phyloP scores from a whole-genome alignment of 23 red algal genomes.

The Chondrus crispus region DNA sequence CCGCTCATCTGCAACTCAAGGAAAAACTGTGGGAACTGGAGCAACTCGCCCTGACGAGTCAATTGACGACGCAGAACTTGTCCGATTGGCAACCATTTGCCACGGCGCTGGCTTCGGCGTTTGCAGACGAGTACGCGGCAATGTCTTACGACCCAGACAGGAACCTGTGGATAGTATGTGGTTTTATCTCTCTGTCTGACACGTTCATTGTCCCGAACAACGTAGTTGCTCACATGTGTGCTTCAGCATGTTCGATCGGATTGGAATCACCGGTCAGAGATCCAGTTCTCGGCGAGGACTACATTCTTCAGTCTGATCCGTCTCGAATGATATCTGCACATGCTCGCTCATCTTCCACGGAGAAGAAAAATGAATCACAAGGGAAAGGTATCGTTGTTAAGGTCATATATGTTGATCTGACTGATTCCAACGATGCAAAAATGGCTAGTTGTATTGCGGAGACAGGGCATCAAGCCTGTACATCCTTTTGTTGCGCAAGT shows the following conservation, averaged over 20 bases:
- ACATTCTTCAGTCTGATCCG: too few species aligned
- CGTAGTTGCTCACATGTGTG: neutral
- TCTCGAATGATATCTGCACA: too few species aligned
- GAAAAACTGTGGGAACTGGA: neutral
- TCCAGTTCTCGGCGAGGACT: neutral
- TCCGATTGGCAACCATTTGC: neutral
- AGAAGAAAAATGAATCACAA: too few species aligned
- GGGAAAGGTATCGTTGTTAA: too few species aligned
- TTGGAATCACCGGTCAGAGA: neutral
- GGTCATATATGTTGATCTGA: too few species aligned
- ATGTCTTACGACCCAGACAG: neutral
- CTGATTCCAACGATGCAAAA: too few species aligned
- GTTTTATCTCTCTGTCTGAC: neutral
- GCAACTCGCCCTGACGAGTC: neutral
- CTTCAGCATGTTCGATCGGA: neutral
- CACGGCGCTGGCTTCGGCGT: neutral
- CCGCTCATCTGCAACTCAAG: too few species aligned
- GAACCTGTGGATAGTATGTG: neutral
- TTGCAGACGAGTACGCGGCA: neutral
- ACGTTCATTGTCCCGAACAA: neutral
- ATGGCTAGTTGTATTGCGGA: too few species aligned
- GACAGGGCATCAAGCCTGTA: too few species aligned
- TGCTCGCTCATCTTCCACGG: too few species aligned
- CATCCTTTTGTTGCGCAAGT: too few species aligned
- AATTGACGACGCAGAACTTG: neutral